phyloP scores from a whole-genome alignment of 257 asterid species.

The Rehmannia glutinosa region DNA sequence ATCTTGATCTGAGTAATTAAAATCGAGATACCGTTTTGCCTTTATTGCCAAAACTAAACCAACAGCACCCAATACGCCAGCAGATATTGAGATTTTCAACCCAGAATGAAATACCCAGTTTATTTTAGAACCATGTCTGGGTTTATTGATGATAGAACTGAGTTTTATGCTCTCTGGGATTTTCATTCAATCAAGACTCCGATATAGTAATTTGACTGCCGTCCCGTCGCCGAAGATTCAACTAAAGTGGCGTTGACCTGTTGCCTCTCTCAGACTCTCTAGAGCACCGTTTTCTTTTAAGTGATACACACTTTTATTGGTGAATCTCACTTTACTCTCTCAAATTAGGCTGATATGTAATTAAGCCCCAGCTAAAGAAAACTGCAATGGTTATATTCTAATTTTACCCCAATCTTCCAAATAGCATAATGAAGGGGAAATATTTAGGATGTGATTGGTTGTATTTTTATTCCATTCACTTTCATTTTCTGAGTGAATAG shows the following conservation, averaged over 20 bases:
- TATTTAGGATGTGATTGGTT: too few relatives aligned
- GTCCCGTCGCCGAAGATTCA: too few relatives aligned
- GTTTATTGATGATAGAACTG: constrained; percentile 26
- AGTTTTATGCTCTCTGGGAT: constrained; percentile 27
- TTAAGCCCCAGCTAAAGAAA: not conserved
- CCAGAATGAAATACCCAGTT: constrained; percentile 37
- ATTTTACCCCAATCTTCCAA: too few relatives aligned
- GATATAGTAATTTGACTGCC: too few relatives aligned
- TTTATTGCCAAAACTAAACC: constrained; percentile 45
- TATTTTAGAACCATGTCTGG: constrained; percentile 29
- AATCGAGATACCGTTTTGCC: constrained; percentile 30
- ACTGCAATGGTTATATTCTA: too few relatives aligned
- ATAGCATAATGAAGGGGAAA: too few relatives aligned
- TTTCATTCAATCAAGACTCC: constrained; percentile 28
- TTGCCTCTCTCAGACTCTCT: too few relatives aligned
- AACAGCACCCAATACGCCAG: constrained; percentile 51
- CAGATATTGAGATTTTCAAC: constrained; percentile 40
- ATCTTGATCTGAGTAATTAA: constrained; percentile 18
- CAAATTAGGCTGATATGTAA: not conserved
- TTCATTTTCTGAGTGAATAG: too few relatives aligned
- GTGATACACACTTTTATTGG: too few relatives aligned
- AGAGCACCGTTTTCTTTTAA: too few relatives aligned
- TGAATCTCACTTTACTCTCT: not conserved
- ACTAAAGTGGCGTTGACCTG: too few relatives aligned
- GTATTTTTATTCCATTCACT: too few relatives aligned